These are phyloP conservation scores for Paraphaeosphaeria sporulosa DNA, from an alignment of 2,329 filamentous ascomycete species.

Conservation along the genomic window DNA sequence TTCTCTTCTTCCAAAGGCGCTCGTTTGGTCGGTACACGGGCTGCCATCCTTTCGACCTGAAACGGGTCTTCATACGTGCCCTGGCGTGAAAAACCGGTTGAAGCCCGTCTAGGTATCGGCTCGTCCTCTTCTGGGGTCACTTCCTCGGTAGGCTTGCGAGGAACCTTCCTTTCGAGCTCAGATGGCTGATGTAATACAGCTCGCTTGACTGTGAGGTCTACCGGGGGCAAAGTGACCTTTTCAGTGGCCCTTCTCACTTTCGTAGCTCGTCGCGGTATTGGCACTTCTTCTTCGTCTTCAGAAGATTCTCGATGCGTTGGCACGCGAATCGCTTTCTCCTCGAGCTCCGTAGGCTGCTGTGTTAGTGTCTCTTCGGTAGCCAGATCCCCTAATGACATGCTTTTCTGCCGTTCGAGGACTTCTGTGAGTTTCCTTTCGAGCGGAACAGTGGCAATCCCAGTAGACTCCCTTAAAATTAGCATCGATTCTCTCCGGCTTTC, in stretches of 20 bases:
- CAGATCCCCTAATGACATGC: background rate
- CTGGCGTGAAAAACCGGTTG: background rate
- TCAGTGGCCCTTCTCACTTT: too few species aligned
- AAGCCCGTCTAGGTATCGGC: background rate
- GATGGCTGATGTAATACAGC: background rate
- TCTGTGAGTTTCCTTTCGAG: background rate
- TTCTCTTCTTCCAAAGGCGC: background rate
- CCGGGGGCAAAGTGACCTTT: too few species aligned
- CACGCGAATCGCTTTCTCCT: background rate
- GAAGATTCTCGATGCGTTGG: too few species aligned
- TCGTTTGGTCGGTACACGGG: background rate
- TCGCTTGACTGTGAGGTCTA: too few species aligned
- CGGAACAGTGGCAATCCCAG: background rate
- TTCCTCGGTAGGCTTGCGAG: slow-evolving; percentile 1
- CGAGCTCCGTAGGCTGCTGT: background rate
- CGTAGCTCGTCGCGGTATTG: too few species aligned
- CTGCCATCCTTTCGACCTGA: background rate
- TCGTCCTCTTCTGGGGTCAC: background rate
- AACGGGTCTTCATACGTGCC: background rate
- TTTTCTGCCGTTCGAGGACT: background rate
- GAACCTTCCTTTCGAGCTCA: background rate
- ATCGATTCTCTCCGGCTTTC: background rate
- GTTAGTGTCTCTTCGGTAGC: background rate
- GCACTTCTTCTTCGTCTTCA: too few species aligned
- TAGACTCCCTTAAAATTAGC: background rate